A percentile compares a stretch with the other conserved stretches of the same genome.
These are phyloP conservation scores for Psidium guajava DNA, from an alignment of 345 rosid genomes.

Conservation along the genomic window DNA sequence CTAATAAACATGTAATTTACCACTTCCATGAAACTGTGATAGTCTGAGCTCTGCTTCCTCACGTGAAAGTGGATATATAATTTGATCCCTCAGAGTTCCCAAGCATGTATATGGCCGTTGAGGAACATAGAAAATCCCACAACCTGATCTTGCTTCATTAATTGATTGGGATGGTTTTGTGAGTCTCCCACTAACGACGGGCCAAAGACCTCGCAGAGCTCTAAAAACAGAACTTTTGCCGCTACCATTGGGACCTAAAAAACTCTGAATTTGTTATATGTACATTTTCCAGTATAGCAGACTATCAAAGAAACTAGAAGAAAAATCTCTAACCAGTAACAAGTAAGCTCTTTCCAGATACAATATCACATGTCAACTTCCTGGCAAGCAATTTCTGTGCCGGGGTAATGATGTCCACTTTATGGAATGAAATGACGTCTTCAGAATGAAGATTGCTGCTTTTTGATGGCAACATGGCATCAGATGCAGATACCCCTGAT, in stretches of 20 bases:
- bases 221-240: conserved; percentile 97
- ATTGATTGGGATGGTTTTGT: conserved; percentile 52
- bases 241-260: conserved; percentile 91
- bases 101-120: conserved; percentile 93
- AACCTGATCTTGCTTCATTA: conserved; percentile 39
- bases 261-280: background rate
- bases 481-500: conserved; percentile 25
- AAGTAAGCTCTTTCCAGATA: conserved; percentile 76
- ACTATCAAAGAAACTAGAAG: background rate
- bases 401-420: conserved; percentile 84
- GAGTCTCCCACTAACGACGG: conserved; percentile 74
- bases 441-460: conserved; percentile 23
- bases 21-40: conserved; percentile 34
- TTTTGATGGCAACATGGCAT: conserved; percentile 13
- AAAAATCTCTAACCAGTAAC: conserved; percentile 67
- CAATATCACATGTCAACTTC: conserved; percentile 72
- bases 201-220: conserved; percentile 94
- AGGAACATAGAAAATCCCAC: conserved; percentile 84
- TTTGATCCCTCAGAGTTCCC: conserved; percentile 97
- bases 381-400: conserved; percentile 79
- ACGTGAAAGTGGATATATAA: conserved; percentile 86
- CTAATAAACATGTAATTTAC: conserved; percentile 22
- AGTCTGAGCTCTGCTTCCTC: conserved; percentile 65
- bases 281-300: background rate
- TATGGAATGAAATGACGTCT: conserved; percentile 55